Conservation (phyloP, 805 yeast genomes). For the Metschnikowia kunwiensis region DNA sequence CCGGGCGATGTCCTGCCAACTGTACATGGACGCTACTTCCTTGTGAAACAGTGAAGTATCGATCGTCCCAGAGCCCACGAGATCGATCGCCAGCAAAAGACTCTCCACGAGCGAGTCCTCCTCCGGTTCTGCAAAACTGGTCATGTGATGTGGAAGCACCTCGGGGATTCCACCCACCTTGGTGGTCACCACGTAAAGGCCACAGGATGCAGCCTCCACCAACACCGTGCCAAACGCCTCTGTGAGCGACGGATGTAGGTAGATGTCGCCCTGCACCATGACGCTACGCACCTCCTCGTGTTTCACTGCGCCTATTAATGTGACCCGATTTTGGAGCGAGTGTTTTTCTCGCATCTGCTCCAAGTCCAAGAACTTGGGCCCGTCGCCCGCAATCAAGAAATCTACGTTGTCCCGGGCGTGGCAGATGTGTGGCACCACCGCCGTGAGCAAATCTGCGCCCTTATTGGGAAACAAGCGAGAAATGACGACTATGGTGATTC, state of each 20-base stretch:
- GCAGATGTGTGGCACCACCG: constrained; percentile 83
- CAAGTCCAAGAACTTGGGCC: constrained; percentile 89
- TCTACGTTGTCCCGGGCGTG: constrained; percentile 56
- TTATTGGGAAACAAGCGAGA: constrained; percentile 92
- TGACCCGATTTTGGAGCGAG: constrained; percentile 83
- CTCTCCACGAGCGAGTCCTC: constrained; percentile 77
- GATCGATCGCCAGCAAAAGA: constrained; percentile 63
- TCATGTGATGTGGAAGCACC: constrained; percentile 90
- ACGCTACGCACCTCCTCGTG: constrained; percentile 93
- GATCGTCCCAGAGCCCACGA: constrained; percentile 53
- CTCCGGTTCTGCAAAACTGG: constrained; percentile 84
- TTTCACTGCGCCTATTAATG: constrained; percentile 77
- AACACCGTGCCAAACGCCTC: constrained; percentile 98
- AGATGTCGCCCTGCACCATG: constrained; percentile 91
- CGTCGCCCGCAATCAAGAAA: constrained; percentile 92
- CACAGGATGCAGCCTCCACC: constrained; percentile 97
- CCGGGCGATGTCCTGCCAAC: constrained; percentile 85
- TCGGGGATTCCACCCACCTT: constrained; percentile 98
- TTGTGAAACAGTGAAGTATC: constrained; percentile 77
- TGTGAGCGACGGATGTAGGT: constrained; percentile 87
- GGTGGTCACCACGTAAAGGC: constrained; percentile 88
- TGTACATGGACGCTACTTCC: constrained; percentile 77
- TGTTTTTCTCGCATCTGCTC: constrained; percentile 92
- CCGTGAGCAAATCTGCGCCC: constrained; percentile 87
- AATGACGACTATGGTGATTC: constrained; percentile 82